Conservation (phyloP, 768 basidiomycete species). For the Mycena galopus region DNA sequence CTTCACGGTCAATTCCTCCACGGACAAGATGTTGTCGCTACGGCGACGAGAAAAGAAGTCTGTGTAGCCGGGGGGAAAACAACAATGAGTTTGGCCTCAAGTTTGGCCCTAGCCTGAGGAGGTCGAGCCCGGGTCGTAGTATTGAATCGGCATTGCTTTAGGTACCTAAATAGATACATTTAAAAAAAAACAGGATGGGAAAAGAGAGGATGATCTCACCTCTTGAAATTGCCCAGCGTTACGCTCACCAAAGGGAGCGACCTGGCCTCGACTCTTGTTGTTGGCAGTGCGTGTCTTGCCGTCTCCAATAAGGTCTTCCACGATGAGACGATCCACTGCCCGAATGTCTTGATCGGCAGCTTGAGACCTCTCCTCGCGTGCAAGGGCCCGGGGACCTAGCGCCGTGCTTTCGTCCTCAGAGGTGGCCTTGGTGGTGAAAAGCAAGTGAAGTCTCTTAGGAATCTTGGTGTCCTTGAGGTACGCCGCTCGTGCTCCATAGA, state of each 20-base stretch:
- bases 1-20: slow-evolving; percentile 14
- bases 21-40: background rate
- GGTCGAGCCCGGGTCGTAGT: slow-evolving; percentile 20
- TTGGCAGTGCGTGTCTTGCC: background rate
- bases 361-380: slow-evolving; percentile 12
- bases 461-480: background rate
- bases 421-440: slow-evolving; percentile 20
- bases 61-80: slow-evolving; percentile 3
- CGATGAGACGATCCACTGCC: background rate
- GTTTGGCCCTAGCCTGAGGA: slow-evolving; percentile 7
- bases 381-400: background rate
- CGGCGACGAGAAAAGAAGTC: slow-evolving; percentile 9
- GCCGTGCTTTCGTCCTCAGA: slow-evolving; percentile 24
- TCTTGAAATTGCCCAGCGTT: background rate
- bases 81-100: slow-evolving; percentile 8
- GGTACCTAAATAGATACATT: background rate
- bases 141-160: slow-evolving; percentile 29
- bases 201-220: background rate
- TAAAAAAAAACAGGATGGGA: background rate
- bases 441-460: background rate
- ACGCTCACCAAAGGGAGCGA: slow-evolving; percentile 8
- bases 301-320: background rate
- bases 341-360: slow-evolving; percentile 9
- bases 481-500: background rate
- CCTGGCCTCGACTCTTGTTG: background rate